phyloP scores from a whole-genome alignment of 306 rosid species.

The Carpinus viminea region DNA sequence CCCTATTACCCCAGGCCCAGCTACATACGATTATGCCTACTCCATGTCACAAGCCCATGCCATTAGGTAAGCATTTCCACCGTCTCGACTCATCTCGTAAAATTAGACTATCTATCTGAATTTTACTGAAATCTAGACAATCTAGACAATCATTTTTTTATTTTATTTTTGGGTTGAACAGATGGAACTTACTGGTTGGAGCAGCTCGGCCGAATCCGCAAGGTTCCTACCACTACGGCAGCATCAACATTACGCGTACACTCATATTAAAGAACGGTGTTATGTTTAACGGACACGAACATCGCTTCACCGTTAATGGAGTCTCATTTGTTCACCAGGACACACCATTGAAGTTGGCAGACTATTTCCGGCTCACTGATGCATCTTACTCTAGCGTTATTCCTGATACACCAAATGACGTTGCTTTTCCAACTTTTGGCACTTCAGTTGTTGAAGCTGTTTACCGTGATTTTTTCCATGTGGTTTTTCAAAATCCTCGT shows the following conservation, averaged over 20 bases:
- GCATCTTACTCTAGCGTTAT: neutral
- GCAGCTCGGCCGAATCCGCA: conserved; percentile 8
- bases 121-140: too few species aligned
- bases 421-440: neutral
- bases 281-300: neutral
- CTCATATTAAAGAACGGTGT: neutral
- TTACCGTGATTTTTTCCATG: neutral
- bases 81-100: too few species aligned
- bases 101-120: too few species aligned
- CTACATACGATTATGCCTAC: neutral
- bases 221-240: conserved; percentile 4
- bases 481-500: conserved; percentile 9
- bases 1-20: conserved; percentile 9
- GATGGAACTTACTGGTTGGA: neutral
- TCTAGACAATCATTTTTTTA: too few species aligned
- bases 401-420: neutral
- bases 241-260: neutral
- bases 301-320: conserved; percentile 11
- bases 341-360: conserved; percentile 13
- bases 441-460: conserved; percentile 5
- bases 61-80: neutral
- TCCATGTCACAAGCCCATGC: conserved; percentile 5
- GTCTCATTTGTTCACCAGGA: conserved; percentile 7
- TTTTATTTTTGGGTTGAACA: neutral
- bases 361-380: neutral